These are phyloP conservation scores for Mortierella sp. DNA, from an alignment of 371 early-diverging fungal species.

Conservation along the genomic window DNA sequence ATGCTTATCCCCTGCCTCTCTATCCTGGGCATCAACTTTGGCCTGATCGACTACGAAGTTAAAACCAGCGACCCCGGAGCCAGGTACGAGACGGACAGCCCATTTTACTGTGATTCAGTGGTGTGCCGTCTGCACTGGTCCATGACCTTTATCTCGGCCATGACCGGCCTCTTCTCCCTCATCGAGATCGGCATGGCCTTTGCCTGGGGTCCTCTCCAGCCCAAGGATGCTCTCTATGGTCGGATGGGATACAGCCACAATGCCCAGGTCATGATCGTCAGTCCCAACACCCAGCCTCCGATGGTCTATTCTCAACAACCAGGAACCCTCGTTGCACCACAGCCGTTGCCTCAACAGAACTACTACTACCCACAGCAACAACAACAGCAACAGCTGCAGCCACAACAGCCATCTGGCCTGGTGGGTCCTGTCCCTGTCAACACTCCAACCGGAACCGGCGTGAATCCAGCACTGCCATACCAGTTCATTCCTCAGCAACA, in stretches of 20 bases:
- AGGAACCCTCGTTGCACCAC: not conserved
- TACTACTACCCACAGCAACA: not conserved
- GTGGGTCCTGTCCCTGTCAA: not conserved
- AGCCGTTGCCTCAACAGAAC: not conserved
- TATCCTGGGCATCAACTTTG: not conserved
- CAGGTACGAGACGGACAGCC: not conserved
- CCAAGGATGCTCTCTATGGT: not conserved
- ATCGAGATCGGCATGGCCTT: not conserved
- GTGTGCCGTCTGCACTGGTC: not conserved
- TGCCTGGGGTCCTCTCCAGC: conserved; percentile 5
- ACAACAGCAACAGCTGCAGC: not conserved
- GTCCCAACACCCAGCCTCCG: not conserved
- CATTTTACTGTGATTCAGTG: not conserved
- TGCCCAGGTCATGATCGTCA: not conserved
- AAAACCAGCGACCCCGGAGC: not conserved
- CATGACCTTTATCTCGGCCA: not conserved
- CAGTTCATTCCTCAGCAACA: not conserved
- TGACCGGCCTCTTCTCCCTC: not conserved
- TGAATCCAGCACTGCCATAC: not conserved
- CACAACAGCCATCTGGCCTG: not conserved
- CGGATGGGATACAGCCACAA: not conserved
- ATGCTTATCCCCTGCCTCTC: conserved; percentile 13
- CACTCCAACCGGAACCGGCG: not conserved
- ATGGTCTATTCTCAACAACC: not conserved
- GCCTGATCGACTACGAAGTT: not conserved